phyloP scores from a whole-genome alignment of 192 early-diverging fungal species.

The Linnemannia zychae region DNA sequence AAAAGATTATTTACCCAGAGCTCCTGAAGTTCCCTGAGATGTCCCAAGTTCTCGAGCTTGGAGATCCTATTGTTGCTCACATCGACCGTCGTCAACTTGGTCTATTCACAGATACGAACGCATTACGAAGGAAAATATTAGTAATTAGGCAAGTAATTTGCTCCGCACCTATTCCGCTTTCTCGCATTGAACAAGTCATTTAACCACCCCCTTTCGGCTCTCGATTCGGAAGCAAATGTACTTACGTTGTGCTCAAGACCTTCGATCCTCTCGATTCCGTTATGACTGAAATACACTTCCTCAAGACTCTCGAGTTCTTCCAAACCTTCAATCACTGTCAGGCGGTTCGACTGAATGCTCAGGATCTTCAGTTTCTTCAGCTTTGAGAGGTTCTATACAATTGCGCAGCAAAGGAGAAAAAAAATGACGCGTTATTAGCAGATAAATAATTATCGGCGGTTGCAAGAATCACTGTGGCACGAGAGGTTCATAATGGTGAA shows the following conservation, averaged over 20 bases:
- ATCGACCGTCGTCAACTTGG: constrained; percentile 84
- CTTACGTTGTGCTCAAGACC: constrained; percentile 84
- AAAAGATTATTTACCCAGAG: too few species aligned
- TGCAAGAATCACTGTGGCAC: too few species aligned
- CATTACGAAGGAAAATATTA: background rate
- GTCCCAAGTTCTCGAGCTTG: constrained; percentile 79
- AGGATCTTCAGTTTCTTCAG: constrained; percentile 77
- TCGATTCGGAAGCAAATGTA: background rate
- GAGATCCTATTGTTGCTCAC: constrained; percentile 84
- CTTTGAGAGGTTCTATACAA: constrained; percentile 66
- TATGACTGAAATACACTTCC: constrained; percentile 95
- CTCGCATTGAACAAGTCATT: too few species aligned
- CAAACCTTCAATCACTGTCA: constrained; percentile 82
- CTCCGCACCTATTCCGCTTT: background rate
- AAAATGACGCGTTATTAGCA: background rate
- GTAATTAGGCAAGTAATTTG: background rate
- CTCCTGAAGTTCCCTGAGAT: constrained; percentile 82
- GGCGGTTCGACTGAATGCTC: constrained; percentile 91
- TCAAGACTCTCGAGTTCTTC: constrained; percentile 78
- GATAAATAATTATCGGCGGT: background rate
- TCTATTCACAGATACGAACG: constrained; percentile 28
- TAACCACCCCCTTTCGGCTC: too few species aligned
- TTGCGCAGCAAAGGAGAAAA: background rate
- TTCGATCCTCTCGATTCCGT: constrained; percentile 83
- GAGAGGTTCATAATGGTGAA: too few species aligned